Conservation (phyloP, 2,329 filamentous ascomycete species). For the Bimuria novae-zelandiae region DNA sequence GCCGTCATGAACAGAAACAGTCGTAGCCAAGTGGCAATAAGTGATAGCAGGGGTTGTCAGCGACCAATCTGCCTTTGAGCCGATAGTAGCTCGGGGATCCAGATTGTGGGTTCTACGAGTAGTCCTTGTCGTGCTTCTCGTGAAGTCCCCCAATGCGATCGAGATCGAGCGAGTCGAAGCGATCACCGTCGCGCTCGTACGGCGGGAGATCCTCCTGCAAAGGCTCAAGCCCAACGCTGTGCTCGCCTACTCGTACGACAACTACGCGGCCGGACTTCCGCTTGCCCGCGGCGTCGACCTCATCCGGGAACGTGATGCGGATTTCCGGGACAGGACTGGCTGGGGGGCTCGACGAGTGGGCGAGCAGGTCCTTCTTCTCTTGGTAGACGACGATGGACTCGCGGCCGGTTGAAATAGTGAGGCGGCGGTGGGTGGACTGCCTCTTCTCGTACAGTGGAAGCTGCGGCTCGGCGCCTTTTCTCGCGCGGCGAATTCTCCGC, state of each 20-base stretch:
- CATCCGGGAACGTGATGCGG: slow-evolving; percentile 96
- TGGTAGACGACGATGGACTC: slow-evolving; percentile 77
- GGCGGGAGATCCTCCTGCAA: slow-evolving; percentile 80
- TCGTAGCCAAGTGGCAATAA: slow-evolving; percentile 45
- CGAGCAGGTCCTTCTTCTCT: slow-evolving; percentile 78
- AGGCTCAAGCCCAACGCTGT: slow-evolving; percentile 85
- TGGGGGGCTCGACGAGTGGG: slow-evolving; percentile 75
- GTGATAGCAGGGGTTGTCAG: not conserved
- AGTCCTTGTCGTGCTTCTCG: slow-evolving; percentile 73
- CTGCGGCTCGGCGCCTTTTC: slow-evolving; percentile 51
- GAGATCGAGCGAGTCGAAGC: slow-evolving; percentile 93
- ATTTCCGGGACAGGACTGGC: slow-evolving; percentile 88
- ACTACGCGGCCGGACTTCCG: slow-evolving; percentile 85
- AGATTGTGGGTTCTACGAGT: slow-evolving; percentile 27
- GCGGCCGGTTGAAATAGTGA: slow-evolving; percentile 60
- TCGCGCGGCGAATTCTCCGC: slow-evolving; percentile 64
- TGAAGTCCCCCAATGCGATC: slow-evolving; percentile 92
- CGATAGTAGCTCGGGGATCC: slow-evolving; percentile 6
- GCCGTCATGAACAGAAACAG: slow-evolving; percentile 41
- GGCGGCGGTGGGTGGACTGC: slow-evolving; percentile 58
- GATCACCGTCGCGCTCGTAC: slow-evolving; percentile 80
- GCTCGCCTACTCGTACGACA: slow-evolving; percentile 88
- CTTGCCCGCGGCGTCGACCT: slow-evolving; percentile 82
- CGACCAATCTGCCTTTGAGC: slow-evolving; percentile 16
- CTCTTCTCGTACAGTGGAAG: slow-evolving; percentile 72